A percentile compares a stretch with the other conserved stretches of the same genome.
Conservation (phyloP, 2,329 filamentous ascomycete species). For the Ascochyta rabiei region DNA sequence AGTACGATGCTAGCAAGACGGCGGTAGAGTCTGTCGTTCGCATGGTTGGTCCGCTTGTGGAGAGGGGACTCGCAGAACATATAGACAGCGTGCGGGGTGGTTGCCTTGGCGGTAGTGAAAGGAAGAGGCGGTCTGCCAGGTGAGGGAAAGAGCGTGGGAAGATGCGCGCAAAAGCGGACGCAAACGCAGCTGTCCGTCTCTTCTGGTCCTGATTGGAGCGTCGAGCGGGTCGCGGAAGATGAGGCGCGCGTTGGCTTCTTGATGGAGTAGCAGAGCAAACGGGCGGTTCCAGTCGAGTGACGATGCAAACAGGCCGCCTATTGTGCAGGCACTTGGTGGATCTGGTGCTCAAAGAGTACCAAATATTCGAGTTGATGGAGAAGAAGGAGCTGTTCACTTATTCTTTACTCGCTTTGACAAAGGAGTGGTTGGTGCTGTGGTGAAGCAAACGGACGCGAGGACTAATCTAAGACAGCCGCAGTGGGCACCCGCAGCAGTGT, state of each 20-base stretch:
- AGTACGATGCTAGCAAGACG: not conserved
- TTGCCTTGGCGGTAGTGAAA: slow-evolving; percentile 12
- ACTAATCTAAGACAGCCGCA: not conserved
- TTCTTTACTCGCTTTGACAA: not conserved
- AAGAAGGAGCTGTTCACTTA: not conserved
- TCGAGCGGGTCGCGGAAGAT: not conserved
- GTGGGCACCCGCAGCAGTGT: not conserved
- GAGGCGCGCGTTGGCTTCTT: not conserved
- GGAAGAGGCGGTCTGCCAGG: slow-evolving; percentile 8
- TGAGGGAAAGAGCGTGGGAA: not conserved
- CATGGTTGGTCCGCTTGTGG: not conserved
- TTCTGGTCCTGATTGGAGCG: not conserved
- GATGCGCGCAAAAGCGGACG: not conserved
- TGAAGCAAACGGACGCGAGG: not conserved
- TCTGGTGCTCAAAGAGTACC: too few relatives aligned
- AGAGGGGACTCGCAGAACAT: not conserved
- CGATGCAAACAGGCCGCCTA: not conserved
- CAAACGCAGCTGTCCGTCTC: not conserved
- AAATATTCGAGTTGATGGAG: too few relatives aligned
- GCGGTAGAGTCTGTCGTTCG: not conserved
- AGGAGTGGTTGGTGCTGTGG: not conserved
- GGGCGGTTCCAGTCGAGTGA: not conserved
- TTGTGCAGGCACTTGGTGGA: too few relatives aligned
- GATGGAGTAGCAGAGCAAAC: slow-evolving; percentile 5
- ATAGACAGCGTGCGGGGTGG: not conserved